These are phyloP conservation scores for Clathrus columnatus DNA, from an alignment of 768 basidiomycete species.

Conservation along the genomic window DNA sequence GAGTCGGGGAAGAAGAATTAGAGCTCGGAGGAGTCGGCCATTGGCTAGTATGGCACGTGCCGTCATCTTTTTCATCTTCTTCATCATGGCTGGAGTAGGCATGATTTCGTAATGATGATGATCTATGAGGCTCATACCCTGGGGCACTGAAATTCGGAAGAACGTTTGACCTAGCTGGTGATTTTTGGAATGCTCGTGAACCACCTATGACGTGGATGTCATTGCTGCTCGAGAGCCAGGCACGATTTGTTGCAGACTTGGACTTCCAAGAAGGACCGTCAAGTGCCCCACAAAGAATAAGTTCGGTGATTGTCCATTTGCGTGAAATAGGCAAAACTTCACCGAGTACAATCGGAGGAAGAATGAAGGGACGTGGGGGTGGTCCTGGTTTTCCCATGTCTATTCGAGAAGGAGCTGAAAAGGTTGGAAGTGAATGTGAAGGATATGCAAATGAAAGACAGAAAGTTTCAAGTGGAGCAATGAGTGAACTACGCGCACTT, in stretches of 20 bases:
- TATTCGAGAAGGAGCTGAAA: not conserved
- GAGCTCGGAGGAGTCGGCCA: not conserved
- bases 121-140: too few species aligned
- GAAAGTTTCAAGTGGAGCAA: slow-evolving; percentile 25
- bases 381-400: slow-evolving; percentile 9
- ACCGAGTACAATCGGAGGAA: slow-evolving; percentile 20
- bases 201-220: not conserved
- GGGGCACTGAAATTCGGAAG: not conserved
- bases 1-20: not conserved
- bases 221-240: not conserved
- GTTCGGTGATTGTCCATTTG: slow-evolving; percentile 28
- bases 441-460: slow-evolving; percentile 27
- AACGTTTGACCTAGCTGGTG: not conserved
- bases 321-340: slow-evolving; percentile 12
- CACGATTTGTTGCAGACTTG: not conserved
- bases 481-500: slow-evolving; percentile 7
- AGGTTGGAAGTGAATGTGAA: not conserved
- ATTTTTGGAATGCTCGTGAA: not conserved
- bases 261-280: slow-evolving; percentile 14
- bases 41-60: not conserved
- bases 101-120: not conserved
- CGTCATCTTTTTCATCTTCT: not conserved
- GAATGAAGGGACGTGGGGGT: slow-evolving; percentile 23
- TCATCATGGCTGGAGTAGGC: not conserved
- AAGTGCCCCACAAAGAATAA: slow-evolving; percentile 27